Base-by-base conservation (phyloP, 441 rosid species). In the Theobroma grandiflorum region DNA sequence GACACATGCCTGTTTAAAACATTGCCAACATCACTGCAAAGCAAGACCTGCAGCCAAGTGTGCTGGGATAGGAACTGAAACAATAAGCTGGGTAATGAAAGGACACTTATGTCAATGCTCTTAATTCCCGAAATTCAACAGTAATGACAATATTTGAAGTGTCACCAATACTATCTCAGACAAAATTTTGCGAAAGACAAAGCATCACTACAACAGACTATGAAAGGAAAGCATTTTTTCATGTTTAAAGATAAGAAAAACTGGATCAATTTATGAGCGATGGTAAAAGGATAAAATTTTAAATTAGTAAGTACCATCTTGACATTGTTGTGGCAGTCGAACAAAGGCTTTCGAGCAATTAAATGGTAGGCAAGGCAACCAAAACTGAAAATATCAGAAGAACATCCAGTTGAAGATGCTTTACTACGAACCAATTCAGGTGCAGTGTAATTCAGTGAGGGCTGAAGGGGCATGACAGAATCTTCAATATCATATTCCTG, bases 401-500 rank as follows among this genome's bases (percentile, higher is more conserved):
- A 86, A 78, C 80, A 85, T 80, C 96, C 95, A 85, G 83, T 88
- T 68, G 97, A 91, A 76, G 95, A 82, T 58, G 87, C 76, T 82
- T 91, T 90, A 85, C 93, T 90, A 63, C 92, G 89, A 79, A 92
- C 95, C 85, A 95, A 89, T 84, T 97, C 99, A 81, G 99, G 99
- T 68, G 99, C 99, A 22, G 96, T 89, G 83, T 97, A 97, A 85
- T 97, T 95, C 67, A 95, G 84, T 68, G 94, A 89, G 79, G 99
- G 99, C 82, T 97, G 98, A 75, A 97, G 92, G 26, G 98, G 98
- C 84, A 97, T 82, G 10, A 94, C 70, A 68, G 98, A 94, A 86
- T 97, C 98, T 81, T 95, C 99, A 75, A 89, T 93, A 88, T 97
- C 99, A 85, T 97, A 97, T 83, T 97, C 99, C 99, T 97, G 89